Percentiles rank a stretch among this genome's conserved stretches.
Conservation (phyloP, 495 filamentous ascomycete genomes). For the Recurvomyces mirabilis region DNA sequence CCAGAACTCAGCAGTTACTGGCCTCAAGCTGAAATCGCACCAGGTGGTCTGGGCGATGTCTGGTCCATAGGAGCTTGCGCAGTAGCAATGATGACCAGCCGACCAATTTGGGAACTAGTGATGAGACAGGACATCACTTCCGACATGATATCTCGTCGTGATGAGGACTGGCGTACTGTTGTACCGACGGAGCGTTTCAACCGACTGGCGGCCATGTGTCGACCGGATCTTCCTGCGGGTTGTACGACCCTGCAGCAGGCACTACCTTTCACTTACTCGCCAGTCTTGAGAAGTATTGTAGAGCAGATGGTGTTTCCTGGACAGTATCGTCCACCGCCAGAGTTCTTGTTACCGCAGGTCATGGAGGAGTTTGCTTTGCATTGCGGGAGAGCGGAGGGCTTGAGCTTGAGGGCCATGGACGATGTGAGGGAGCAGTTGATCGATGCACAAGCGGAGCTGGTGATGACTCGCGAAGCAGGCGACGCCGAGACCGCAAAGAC, state of each 20-base stretch:
- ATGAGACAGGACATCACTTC: neutral
- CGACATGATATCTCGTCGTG: neutral
- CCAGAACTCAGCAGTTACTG: neutral
- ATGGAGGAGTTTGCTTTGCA: no score
- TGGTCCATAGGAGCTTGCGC: constrained; percentile 8
- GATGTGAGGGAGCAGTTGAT: no score
- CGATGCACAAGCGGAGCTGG: no score
- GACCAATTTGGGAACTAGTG: constrained; percentile 1
- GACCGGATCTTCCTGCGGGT: no score
- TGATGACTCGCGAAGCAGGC: no score
- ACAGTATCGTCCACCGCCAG: no score
- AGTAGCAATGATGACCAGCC: constrained; percentile 6
- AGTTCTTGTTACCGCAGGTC: no score
- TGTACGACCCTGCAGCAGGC: neutral
- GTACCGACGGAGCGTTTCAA: neutral
- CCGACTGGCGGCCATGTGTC: neutral
- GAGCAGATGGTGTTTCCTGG: neutral
- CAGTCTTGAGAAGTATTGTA: neutral
- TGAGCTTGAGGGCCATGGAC: no score
- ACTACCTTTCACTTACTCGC: neutral
- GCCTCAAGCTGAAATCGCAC: neutral
- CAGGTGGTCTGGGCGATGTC: neutral
- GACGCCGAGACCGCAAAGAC: no score
- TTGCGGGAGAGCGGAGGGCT: no score
- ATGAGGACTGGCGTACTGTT: neutral